These are phyloP conservation scores for Huntiella abstrusa DNA, from an alignment of 2,329 filamentous ascomycete species.

Conservation along the genomic window DNA sequence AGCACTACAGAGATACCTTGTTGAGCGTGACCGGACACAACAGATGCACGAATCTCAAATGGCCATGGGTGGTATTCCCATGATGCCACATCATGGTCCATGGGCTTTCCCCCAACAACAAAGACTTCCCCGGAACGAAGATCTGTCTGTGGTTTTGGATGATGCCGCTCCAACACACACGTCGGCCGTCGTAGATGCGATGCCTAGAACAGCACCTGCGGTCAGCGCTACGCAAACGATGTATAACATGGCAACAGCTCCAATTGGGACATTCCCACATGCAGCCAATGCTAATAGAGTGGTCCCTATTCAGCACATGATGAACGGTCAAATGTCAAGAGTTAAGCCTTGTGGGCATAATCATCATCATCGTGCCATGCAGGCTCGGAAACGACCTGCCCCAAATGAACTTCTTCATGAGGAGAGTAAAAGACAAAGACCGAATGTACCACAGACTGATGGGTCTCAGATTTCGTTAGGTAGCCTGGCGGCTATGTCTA, in stretches of 20 bases:
- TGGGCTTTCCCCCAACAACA: neutral
- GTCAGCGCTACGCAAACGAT: neutral
- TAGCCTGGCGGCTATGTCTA: no score
- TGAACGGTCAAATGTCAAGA: neutral
- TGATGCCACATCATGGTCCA: neutral
- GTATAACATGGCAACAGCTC: neutral
- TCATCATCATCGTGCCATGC: neutral
- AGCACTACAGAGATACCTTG: neutral
- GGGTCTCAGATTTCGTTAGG: neutral
- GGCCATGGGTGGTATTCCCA: neutral
- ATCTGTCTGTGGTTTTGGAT: constrained; percentile 4
- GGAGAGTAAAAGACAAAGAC: neutral
- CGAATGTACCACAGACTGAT: neutral
- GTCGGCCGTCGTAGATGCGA: constrained; percentile 8
- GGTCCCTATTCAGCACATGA: no score
- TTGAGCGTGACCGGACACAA: neutral
- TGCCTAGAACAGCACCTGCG: constrained; percentile 3
- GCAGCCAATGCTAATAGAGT: no score
- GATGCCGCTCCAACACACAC: constrained; percentile 8
- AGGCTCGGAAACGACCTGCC: neutral
- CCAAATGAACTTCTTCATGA: neutral
- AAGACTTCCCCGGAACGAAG: neutral
- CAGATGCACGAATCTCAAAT: neutral
- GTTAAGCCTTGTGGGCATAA: neutral
- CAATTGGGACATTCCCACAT: neutral